A percentile compares a stretch with the other conserved stretches of the same genome.
Evolutionary conservation across 495 filamentous ascomycete species (phyloP).

Genomic region (Penicillium cosmopolitanum): DNA sequence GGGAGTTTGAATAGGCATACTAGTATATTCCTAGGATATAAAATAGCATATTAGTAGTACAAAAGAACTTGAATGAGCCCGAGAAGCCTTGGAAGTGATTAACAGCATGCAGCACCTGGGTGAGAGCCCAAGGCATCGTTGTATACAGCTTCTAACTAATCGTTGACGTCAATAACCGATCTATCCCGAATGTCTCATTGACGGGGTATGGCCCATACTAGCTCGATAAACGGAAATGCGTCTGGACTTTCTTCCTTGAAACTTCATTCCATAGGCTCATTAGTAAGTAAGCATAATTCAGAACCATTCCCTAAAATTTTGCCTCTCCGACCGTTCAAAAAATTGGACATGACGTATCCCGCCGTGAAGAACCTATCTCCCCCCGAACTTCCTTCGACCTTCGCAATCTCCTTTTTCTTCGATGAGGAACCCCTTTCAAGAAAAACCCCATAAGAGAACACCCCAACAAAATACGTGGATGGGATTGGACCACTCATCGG

Average conservation of each 20-base stretch:
- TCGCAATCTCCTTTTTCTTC: not conserved
- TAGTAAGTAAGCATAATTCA: not conserved
- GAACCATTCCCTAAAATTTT: not conserved
- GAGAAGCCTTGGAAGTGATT: too few species aligned
- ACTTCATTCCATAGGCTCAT: not conserved
- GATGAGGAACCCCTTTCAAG: not conserved
- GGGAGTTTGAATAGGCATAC: too few species aligned
- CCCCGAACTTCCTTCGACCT: not conserved
- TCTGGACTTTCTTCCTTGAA: not conserved
- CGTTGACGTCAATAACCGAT: constrained; percentile 3
- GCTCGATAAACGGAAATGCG: not conserved
- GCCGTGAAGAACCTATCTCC: not conserved
- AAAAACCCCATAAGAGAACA: not conserved
- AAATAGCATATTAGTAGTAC: too few species aligned
- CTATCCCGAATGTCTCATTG: too few species aligned
- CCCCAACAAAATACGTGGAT: not conserved
- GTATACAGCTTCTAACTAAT: not conserved
- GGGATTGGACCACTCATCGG: not conserved
- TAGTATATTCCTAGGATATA: too few species aligned
- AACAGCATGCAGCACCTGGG: too few species aligned
- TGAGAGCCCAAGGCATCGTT: too few species aligned
- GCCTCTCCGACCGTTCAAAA: constrained; percentile 3
- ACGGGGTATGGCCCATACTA: too few species aligned
- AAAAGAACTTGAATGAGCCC: too few species aligned
- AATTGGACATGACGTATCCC: constrained; percentile 10